A percentile compares a stretch with the other conserved stretches of the same genome.
phyloP scores from a whole-genome alignment of 2,329 filamentous ascomycete species.

The Fusarium sp. region DNA sequence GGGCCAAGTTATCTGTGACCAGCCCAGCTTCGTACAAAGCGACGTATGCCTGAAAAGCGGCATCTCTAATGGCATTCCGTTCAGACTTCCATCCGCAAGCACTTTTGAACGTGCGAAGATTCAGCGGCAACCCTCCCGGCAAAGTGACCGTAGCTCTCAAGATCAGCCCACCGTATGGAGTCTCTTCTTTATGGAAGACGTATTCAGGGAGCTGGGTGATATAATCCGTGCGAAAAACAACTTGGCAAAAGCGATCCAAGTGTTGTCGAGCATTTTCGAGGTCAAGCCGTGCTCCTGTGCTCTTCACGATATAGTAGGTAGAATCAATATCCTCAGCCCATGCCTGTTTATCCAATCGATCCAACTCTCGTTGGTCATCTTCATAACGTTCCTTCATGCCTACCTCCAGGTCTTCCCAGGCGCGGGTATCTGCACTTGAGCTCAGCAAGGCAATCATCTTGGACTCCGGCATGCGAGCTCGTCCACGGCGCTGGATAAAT shows the following conservation, averaged over 20 bases:
- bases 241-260: constrained; percentile 82
- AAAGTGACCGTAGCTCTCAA: constrained; percentile 73
- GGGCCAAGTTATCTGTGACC: constrained; percentile 82
- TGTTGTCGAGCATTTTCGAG: constrained; percentile 79
- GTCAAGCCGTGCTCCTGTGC: constrained; percentile 72
- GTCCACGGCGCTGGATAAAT: constrained; percentile 67
- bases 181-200: constrained; percentile 55
- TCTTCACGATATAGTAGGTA: constrained; percentile 50
- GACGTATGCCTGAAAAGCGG: constrained; percentile 82
- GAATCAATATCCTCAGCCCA: constrained; percentile 46
- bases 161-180: constrained; percentile 30
- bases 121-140: constrained; percentile 73
- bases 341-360: constrained; percentile 62
- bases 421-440: constrained; percentile 43
- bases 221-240: constrained; percentile 67
- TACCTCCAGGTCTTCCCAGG: constrained; percentile 75
- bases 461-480: constrained; percentile 63
- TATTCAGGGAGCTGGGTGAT: constrained; percentile 77
- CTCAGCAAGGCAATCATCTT: constrained; percentile 57
- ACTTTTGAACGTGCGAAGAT: constrained; percentile 43
- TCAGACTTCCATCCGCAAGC: constrained; percentile 72
- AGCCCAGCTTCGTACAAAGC: constrained; percentile 75
- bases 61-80: constrained; percentile 79
- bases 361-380: constrained; percentile 65
- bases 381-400: constrained; percentile 78